A percentile compares a stretch with the other conserved stretches of the same genome.
These are phyloP conservation scores for Dioscorea alata DNA, from an alignment of 106 monocot species.

Conservation along the genomic window DNA sequence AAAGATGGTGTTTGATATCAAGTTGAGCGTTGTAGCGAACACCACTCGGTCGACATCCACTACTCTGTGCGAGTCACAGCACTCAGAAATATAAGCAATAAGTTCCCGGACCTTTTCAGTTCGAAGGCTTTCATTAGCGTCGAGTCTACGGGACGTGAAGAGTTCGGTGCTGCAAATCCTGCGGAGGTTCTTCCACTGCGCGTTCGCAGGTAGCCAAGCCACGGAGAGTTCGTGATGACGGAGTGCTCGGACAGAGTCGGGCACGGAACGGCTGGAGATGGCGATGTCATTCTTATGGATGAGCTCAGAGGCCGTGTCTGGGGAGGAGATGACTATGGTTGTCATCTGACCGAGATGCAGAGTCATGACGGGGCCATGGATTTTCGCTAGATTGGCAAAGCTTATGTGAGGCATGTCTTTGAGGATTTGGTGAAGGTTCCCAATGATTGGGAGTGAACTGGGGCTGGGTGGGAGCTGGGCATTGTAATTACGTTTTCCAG, in stretches of 20 bases:
- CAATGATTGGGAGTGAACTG: not conserved
- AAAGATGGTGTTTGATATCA: slow-evolving; percentile 31
- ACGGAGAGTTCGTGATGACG: not conserved
- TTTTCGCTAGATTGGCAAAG: not conserved
- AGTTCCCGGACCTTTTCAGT: slow-evolving; percentile 27
- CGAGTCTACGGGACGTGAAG: slow-evolving; percentile 20
- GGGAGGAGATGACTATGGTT: not conserved
- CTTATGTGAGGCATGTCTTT: not conserved
- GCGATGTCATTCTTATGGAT: not conserved
- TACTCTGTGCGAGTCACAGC: not conserved
- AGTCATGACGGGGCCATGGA: not conserved
- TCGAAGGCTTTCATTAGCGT: slow-evolving; percentile 9
- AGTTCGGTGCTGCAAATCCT: slow-evolving; percentile 19
- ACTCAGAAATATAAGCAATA: slow-evolving; percentile 4
- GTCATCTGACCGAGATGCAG: not conserved
- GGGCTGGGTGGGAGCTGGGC: not conserved
- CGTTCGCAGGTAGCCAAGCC: not conserved
- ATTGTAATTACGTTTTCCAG: not conserved
- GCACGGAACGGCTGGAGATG: not conserved
- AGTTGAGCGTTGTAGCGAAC: slow-evolving; percentile 21
- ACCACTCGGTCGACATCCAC: slow-evolving; percentile 21
- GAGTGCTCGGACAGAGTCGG: not conserved
- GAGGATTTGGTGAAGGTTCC: not conserved
- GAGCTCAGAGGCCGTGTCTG: not conserved
- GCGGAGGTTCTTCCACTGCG: slow-evolving; percentile 25